A percentile compares a stretch with the other conserved stretches of the same genome.
phyloP scores from a whole-genome alignment of 2,329 filamentous ascomycete genomes.

The Sphaceloma murrayae region DNA sequence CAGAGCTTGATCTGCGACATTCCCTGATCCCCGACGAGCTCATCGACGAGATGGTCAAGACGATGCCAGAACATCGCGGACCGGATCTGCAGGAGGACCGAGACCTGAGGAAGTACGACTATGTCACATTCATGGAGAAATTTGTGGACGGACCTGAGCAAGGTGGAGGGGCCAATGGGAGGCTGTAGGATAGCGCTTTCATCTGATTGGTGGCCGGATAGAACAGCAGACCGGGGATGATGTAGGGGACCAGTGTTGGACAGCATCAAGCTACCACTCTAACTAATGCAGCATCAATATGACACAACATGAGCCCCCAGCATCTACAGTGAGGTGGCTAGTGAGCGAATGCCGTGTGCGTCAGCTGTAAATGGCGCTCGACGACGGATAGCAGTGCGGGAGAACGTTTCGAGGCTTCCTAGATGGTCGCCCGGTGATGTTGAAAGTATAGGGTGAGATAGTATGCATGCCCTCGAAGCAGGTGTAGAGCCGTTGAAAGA shows the following conservation, averaged over 20 bases:
- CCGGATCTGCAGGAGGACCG: conserved; percentile 80
- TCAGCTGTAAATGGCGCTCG: conserved; percentile 7
- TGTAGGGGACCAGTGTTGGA: conserved; percentile 1
- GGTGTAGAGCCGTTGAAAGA: conserved; percentile 8
- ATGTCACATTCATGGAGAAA: conserved; percentile 93
- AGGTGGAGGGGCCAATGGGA: conserved; percentile 12
- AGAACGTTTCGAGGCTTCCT: conserved; percentile 8
- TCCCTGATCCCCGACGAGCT: conserved; percentile 93
- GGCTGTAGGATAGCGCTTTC: conserved; percentile 15
- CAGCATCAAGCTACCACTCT: no score
- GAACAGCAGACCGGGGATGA: conserved; percentile 10
- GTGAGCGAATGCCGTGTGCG: no score
- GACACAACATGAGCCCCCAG: no score
- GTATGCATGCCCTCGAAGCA: conserved; percentile 2
- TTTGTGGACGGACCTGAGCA: conserved; percentile 29
- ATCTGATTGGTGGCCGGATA: conserved; percentile 1
- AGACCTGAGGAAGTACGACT: conserved; percentile 82
- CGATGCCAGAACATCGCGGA: conserved; percentile 75
- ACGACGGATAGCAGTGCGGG: conserved; percentile 11
- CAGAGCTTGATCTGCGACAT: conserved; percentile 91
- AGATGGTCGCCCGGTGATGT: conserved; percentile 12
- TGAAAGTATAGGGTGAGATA: background rate
- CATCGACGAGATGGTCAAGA: conserved; percentile 80
- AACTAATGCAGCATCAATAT: conserved; percentile 9
- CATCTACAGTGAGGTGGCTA: no score